Percentiles rank a stretch among this genome's conserved stretches.
Conservation (phyloP, 2,329 filamentous ascomycete species). For the Blumeriella jaapii region DNA sequence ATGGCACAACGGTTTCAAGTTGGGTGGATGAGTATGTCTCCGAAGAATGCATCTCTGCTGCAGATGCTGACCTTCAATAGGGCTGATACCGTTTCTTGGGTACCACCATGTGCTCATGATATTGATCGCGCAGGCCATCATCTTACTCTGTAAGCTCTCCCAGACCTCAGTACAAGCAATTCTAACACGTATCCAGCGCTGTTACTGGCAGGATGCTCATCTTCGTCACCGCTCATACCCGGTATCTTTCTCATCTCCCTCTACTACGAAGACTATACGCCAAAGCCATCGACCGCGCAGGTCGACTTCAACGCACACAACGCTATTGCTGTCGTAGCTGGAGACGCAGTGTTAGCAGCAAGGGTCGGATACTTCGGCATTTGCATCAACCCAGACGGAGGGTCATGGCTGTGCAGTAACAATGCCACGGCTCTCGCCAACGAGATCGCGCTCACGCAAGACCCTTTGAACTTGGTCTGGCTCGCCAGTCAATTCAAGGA, state of each 20-base stretch:
- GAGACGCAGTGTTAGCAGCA: constrained; percentile 71
- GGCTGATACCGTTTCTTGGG: constrained; percentile 57
- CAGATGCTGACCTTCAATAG: constrained; percentile 28
- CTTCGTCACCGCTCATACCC: constrained; percentile 87
- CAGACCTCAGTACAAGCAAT: constrained; percentile 2
- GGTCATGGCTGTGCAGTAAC: constrained; percentile 89
- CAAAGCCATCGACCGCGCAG: constrained; percentile 72
- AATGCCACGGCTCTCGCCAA: constrained; percentile 90
- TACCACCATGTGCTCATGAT: constrained; percentile 94
- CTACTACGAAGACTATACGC: constrained; percentile 77
- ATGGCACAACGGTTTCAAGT: constrained; percentile 25
- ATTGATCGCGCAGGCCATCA: constrained; percentile 84
- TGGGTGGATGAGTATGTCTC: constrained; percentile 25
- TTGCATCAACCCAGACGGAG: constrained; percentile 84
- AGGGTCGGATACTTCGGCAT: constrained; percentile 97
- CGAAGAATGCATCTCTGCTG: constrained; percentile 4
- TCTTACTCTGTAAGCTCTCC: constrained; percentile 68
- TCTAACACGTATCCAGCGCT: constrained; percentile 48
- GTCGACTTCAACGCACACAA: constrained; percentile 80
- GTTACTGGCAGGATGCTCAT: constrained; percentile 87
- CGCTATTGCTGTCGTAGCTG: constrained; percentile 83
- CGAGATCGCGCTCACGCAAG: constrained; percentile 80
- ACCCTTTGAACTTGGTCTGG: constrained; percentile 96
- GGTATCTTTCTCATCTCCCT: constrained; percentile 97
- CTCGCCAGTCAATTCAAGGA: constrained; percentile 95